Conservation (phyloP, 1,139 yeast genomes). For the Kluyveromyces sp. region DNA sequence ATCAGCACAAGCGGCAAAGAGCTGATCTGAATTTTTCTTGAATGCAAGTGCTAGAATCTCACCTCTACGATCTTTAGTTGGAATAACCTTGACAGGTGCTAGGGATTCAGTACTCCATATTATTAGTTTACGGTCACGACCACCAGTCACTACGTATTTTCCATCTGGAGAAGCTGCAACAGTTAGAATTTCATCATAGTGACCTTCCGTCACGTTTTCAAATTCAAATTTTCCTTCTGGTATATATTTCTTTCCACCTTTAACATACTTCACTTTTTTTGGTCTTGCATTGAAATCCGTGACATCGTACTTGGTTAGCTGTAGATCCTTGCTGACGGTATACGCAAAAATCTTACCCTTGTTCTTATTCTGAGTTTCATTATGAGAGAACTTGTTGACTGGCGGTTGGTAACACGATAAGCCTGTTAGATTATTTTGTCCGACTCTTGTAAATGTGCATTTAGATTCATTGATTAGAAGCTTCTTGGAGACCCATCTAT, state of each 20-base stretch:
- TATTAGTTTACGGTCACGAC: constrained; percentile 68
- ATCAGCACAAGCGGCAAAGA: constrained; percentile 91
- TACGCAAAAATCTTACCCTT: constrained; percentile 44
- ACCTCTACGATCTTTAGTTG: constrained; percentile 62
- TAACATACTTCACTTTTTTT: constrained; percentile 51
- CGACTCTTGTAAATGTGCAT: constrained; percentile 45
- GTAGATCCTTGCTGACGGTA: constrained; percentile 78
- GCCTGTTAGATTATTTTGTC: constrained; percentile 49
- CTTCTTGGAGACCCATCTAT: constrained; percentile 53
- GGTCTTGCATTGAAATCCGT: constrained; percentile 46
- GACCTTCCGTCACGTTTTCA: constrained; percentile 44
- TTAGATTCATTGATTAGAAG: constrained; percentile 41
- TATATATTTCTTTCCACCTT: constrained; percentile 53
- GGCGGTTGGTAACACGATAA: constrained; percentile 30
- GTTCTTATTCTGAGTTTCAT: constrained; percentile 16
- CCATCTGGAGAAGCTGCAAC: constrained; percentile 88
- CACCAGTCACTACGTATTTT: constrained; percentile 82
- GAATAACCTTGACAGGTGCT: constrained; percentile 66
- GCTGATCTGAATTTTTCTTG: constrained; percentile 73
- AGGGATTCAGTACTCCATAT: constrained; percentile 82
- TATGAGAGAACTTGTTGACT: constrained; percentile 25
- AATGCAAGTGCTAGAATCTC: constrained; percentile 67
- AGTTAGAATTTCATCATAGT: constrained; percentile 64
- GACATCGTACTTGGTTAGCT: constrained; percentile 71
- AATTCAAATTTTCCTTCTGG: constrained; percentile 37